Evolutionary conservation across 805 yeast genomes (phyloP).

Genomic region (Saccharomyces paradoxus): DNA sequence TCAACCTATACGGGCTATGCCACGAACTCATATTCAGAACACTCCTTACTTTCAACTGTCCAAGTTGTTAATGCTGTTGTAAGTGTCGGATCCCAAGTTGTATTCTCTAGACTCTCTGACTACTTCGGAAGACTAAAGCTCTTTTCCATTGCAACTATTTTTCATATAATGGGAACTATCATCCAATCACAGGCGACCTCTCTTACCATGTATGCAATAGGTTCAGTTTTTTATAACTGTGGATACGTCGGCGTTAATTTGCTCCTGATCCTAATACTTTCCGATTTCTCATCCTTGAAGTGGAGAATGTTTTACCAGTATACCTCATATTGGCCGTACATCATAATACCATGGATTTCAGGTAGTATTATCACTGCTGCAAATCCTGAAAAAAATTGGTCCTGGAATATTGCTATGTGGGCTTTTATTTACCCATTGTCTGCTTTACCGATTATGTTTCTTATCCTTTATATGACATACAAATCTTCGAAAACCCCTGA

Average conservation of each 20-base stretch:
- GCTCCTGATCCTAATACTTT: slow-evolving; percentile 42
- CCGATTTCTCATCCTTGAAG: slow-evolving; percentile 51
- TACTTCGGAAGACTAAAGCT: slow-evolving; percentile 57
- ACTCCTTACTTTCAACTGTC: slow-evolving; percentile 52
- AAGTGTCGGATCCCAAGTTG: slow-evolving; percentile 60
- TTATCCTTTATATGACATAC: slow-evolving; percentile 37
- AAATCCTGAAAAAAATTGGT: slow-evolving; percentile 25
- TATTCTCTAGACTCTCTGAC: slow-evolving; percentile 57
- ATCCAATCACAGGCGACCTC: slow-evolving; percentile 53
- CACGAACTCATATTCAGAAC: slow-evolving; percentile 43
- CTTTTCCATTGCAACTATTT: slow-evolving; percentile 39
- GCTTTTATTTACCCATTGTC: slow-evolving; percentile 44
- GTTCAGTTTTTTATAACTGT: slow-evolving; percentile 43
- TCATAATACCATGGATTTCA: slow-evolving; percentile 59
- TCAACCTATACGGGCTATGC: slow-evolving; percentile 36
- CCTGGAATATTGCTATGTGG: slow-evolving; percentile 48
- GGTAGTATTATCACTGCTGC: slow-evolving; percentile 39
- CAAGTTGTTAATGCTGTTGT: slow-evolving; percentile 50
- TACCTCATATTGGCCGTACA: slow-evolving; percentile 52
- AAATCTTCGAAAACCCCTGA: slow-evolving; percentile 36
- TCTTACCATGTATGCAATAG: slow-evolving; percentile 54
- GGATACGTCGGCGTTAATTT: slow-evolving; percentile 56
- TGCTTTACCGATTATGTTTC: slow-evolving; percentile 37
- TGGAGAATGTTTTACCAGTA: slow-evolving; percentile 52
- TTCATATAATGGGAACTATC: slow-evolving; percentile 57